Base-by-base conservation (phyloP, 2,329 filamentous ascomycete species). In the Mycosphaerella arachidis region DNA sequence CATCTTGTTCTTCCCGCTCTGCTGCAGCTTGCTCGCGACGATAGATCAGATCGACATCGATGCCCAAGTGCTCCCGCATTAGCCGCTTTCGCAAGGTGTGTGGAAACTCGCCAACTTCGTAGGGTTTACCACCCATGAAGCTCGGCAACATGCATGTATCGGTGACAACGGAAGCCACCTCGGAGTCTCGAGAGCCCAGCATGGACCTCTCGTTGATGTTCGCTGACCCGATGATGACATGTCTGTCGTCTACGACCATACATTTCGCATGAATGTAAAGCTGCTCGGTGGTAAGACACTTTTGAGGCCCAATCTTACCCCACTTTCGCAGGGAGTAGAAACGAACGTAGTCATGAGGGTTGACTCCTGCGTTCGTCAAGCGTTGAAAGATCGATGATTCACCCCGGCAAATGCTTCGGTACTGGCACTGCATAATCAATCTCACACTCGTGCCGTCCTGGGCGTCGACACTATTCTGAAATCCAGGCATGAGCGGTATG, bases 121-220 rank as follows among this genome's bases (percentile, higher is more conserved):
- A 99, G 5, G 92, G 90, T 69, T 89, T 82, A 40, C 92, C 92
- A 55, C 85, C 92, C 94, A 99, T 97, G 56, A 84, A 90, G 6
- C 92, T 96, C 81, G 86, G 87, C 59, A 97, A 84, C 85, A 96
- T 92, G 73, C 97, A 91, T 1, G 90, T 93, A 72, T 99, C 94
- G 56, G 93, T 86, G 46, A 99, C 90, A 48, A 97, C 84, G 6
- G 92, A 88, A 5, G 93, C 94, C 63, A 90, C 86, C 75, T 99
- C 94, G 0, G 93, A 97, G 74, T 99, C 94, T 69, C 94, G 86
- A 53, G 85, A 88, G 8, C 94, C 94, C 62, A 97, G 76, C 91
- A 97, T 92, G 6, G 93, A 97, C 50, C 94, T 87, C 75, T 99
- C 94, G 70, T 99, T 99, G 80, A 99, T 97, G 73, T 99, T 99